Evolutionary conservation across 306 rosid genomes (phyloP).

Genomic region (Parietaria judaica): DNA sequence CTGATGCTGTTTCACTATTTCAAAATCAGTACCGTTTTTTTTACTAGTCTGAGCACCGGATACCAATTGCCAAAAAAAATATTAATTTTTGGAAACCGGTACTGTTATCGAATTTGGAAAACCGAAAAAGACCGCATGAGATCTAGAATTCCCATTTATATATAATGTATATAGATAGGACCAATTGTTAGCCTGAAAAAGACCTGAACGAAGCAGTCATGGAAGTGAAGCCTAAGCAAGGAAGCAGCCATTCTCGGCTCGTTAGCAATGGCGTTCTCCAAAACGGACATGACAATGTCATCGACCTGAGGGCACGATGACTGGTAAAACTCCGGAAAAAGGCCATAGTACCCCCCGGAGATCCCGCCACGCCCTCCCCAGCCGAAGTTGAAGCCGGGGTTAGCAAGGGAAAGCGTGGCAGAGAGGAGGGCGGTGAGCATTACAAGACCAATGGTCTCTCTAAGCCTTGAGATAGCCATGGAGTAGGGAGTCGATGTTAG

Average conservation of each 20-base stretch:
- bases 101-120: not conserved
- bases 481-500: not conserved
- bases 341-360: slow-evolving; percentile 32
- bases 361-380: slow-evolving; percentile 45
- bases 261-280: slow-evolving; percentile 49
- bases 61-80: no score
- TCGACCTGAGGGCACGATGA: slow-evolving; percentile 74
- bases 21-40: no score
- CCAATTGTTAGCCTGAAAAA: not conserved
- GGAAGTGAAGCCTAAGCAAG: slow-evolving; percentile 76
- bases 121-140: not conserved
- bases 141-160: no score
- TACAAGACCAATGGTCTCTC: slow-evolving; percentile 15
- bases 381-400: slow-evolving; percentile 54
- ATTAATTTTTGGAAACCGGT: no score
- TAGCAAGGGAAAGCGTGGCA: slow-evolving; percentile 27
- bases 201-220: slow-evolving; percentile 80
- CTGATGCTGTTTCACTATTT: no score
- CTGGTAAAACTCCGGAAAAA: slow-evolving; percentile 56
- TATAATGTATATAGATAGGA: no score
- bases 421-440: slow-evolving; percentile 21
- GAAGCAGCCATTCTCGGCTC: slow-evolving; percentile 68
- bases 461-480: slow-evolving; percentile 32
- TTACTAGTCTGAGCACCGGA: no score
- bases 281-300: slow-evolving; percentile 71